phyloP scores from a whole-genome alignment of 2,329 filamentous ascomycete genomes.

The Cladosporium sp. region DNA sequence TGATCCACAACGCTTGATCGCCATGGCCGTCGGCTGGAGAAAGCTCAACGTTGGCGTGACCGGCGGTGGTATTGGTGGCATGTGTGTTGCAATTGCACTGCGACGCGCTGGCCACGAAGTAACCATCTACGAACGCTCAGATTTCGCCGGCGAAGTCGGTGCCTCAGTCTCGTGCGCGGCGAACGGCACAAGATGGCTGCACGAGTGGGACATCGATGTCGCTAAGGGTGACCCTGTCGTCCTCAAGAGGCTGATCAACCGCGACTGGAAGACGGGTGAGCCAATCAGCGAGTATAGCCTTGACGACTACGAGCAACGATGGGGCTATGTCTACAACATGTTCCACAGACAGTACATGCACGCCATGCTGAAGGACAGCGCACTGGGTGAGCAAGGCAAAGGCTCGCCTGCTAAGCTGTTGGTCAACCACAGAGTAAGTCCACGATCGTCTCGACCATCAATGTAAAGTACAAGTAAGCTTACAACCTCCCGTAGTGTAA shows the following conservation, averaged over 20 bases:
- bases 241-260: conserved; percentile 60
- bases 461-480: conserved; percentile 2
- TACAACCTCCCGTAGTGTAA: conserved; percentile 33
- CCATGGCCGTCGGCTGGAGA: conserved; percentile 15
- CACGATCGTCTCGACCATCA: conserved; percentile 27
- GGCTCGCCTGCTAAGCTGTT: conserved; percentile 49
- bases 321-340: conserved; percentile 63
- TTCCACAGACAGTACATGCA: conserved; percentile 67
- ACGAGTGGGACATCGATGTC: conserved; percentile 62
- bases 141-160: conserved; percentile 63
- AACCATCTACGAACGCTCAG: conserved; percentile 57
- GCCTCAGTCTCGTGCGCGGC: conserved; percentile 63
- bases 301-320: conserved; percentile 57
- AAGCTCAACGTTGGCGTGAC: conserved; percentile 34
- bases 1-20: no score
- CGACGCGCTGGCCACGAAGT: conserved; percentile 49
- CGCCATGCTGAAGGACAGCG: conserved; percentile 56
- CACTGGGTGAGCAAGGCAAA: conserved; percentile 45
- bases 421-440: conserved; percentile 46
- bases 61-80: conserved; percentile 50
- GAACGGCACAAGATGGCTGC: conserved; percentile 63
- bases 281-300: conserved; percentile 58
- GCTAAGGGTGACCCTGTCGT: conserved; percentile 59
- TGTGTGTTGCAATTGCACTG: conserved; percentile 46
- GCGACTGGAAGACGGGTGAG: conserved; percentile 64